These are phyloP conservation scores for Saccharomycopsis schoenii DNA, from an alignment of 805 yeast genomes.

Conservation along the genomic window DNA sequence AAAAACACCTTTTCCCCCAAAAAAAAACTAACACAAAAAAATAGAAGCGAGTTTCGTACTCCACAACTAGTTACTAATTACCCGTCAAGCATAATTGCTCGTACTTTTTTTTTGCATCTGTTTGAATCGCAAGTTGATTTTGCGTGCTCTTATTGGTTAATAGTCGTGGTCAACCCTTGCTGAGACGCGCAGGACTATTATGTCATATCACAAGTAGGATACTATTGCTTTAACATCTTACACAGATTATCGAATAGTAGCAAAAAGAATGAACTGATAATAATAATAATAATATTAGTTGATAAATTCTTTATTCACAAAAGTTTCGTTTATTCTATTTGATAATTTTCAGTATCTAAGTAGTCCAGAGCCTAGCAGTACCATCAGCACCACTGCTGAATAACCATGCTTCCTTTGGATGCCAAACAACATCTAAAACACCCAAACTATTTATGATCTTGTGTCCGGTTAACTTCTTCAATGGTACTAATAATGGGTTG, in stretches of 20 bases:
- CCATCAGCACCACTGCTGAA: slow-evolving; percentile 97
- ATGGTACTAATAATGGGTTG: slow-evolving; percentile 90
- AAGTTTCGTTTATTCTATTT: background rate
- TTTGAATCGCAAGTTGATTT: background rate
- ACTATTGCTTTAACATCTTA: too few species aligned
- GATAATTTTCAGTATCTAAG: slow-evolving; percentile 27
- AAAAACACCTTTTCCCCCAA: too few species aligned
- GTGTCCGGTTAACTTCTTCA: slow-evolving; percentile 90
- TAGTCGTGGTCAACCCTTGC: background rate
- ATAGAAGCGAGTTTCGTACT: background rate
- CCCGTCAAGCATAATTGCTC: background rate
- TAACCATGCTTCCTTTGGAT: slow-evolving; percentile 97
- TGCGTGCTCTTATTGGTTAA: background rate
- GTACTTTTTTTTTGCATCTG: background rate
- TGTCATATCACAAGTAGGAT: background rate
- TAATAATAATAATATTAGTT: background rate
- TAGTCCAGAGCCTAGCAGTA: slow-evolving; percentile 93
- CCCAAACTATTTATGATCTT: slow-evolving; percentile 72
- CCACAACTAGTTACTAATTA: background rate
- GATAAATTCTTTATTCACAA: background rate
- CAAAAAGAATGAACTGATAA: background rate
- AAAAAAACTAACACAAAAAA: background rate
- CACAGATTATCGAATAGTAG: background rate
- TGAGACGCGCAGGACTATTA: background rate
- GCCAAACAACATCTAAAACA: slow-evolving; percentile 84